Base-by-base conservation (phyloP, 257 asterid species). In the Orobanche coerulescens region DNA sequence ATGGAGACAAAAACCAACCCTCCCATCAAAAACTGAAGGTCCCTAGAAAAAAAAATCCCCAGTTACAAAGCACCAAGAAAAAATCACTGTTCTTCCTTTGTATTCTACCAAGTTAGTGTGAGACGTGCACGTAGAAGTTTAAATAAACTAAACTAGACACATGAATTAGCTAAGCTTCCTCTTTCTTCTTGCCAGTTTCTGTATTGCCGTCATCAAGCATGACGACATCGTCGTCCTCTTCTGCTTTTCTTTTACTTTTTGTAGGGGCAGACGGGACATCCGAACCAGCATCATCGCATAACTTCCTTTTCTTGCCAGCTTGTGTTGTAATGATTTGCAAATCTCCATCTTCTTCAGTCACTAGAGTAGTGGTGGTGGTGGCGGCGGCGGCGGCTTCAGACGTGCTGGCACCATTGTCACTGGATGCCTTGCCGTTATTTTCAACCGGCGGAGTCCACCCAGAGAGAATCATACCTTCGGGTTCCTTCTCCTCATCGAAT, bases 401-500 rank as follows among this genome's bases (percentile, higher is more conserved):
- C 13, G 96, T 76, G 80, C 94, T 84, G 0, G 84, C 86, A 7
- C 86, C 95, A 63, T 82, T 86, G 64, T 79, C 82, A 47, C 19
- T 55, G 0, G 79, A 15, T n/a, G 50, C 3, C 33, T 73, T 79
- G 57, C 52, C 74, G 5, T 74, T 79, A 78, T 81, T 82, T 67
- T 79, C 86, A 20, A 51, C 60, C 1, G 76, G 77, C 55, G 42
- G 74, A 44, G 87, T 82, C 99, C 95, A 93, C 65, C 99, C 99
- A 1, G 81, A 74, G 50, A 93, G 88, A 64, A 86, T 57, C 95
- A 93, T 81, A 64, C 76, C 94, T 64, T 93, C 99, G 0, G 99
- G 96, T 78, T 89, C 99, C 73, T 89, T 84, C 81, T 84, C 97
- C 75, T 81, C 95, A 9, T 93, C 97, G 60, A 89, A 93, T 64